Evolutionary conservation across 345 rosid genomes (phyloP), one percentile per base, ranked within the genome.

Genomic region (Mangifera indica): DNA sequence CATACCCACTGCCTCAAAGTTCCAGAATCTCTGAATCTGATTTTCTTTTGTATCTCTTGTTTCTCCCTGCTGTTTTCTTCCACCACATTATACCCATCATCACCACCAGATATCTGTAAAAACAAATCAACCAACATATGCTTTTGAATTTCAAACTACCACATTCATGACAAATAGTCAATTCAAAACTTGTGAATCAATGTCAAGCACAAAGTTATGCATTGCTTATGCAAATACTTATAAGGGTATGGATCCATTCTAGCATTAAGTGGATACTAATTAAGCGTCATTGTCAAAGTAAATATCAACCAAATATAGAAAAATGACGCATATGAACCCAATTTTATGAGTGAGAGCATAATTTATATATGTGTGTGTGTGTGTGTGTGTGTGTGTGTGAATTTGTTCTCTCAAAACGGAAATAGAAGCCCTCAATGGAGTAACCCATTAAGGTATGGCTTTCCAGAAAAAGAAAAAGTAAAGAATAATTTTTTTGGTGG

Each of bases 1-100:
- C 89, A 74, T 68, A 81, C 80, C 88, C 96, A 83, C 63, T 81
- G 87, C 72, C 83, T 82, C 61, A 83, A 84, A 66, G 83, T 81
- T 79, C 90, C 87, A 72, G 83, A 83, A 74, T 80, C 85, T 87
- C 82, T 69, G 5, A 84, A 34, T 62, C 76, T 80, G 55, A 63
- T 70, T 71, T 78, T 82, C 78, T 80, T 82, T 52, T 69, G 73
- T 53, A 40, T 44, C 24, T 29, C 60, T 60, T 59, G 61, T 56
- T 76, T 80, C 70, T 62, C 76, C 54, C 46, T 82, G 75, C 59
- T 61, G 55, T 69, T 74, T 73, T 78, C 90, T 78, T 73, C 84
- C 79, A 17, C 74, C 61, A 77, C 82, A 71, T 59, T 44, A 72
- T 54, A 67, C 65, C 70, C 81, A 77, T 82, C 82, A 81, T 74